phyloP scores from a whole-genome alignment of 176 grass and related monocot genomes.

The Chrysopogon serrulatus region DNA sequence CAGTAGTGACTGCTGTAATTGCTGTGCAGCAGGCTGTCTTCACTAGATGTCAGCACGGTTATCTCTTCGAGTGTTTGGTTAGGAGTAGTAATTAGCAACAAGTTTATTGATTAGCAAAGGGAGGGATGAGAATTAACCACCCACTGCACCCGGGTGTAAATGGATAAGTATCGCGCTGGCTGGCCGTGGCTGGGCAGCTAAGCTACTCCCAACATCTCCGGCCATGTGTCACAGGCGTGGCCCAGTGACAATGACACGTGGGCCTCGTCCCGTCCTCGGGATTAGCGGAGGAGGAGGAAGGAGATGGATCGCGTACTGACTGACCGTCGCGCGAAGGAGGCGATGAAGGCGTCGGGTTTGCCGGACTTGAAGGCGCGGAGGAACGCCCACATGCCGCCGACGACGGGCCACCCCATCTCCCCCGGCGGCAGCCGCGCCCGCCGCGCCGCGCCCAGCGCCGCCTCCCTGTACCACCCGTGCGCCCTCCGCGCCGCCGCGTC shows the following conservation, averaged over 20 bases:
- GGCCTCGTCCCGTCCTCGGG: not conserved
- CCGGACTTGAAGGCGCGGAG: conserved; percentile 78
- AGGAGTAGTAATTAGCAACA: not conserved
- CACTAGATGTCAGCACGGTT: not conserved
- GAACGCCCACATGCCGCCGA: conserved; percentile 87
- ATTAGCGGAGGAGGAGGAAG: not conserved
- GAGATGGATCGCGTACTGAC: not conserved
- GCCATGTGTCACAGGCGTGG: no score
- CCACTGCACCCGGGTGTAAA: not conserved
- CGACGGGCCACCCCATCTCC: conserved; percentile 80
- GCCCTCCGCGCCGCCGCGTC: conserved; percentile 3
- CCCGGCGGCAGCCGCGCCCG: conserved; percentile 63
- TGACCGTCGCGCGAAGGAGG: conserved; percentile 57
- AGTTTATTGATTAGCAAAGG: no score
- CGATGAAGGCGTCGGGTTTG: conserved; percentile 79
- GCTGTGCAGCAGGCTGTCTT: not conserved
- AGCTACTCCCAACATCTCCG: no score
- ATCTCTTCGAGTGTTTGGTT: not conserved
- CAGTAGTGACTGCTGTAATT: not conserved
- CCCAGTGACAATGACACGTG: not conserved
- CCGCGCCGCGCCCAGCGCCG: conserved; percentile 24
- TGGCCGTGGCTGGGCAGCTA: no score
- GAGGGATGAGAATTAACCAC: not conserved
- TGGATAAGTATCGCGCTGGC: not conserved
- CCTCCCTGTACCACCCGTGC: conserved; percentile 49